Evolutionary conservation across 164 flowering plant species (phyloP).

Genomic region (Platanus orientalis): DNA sequence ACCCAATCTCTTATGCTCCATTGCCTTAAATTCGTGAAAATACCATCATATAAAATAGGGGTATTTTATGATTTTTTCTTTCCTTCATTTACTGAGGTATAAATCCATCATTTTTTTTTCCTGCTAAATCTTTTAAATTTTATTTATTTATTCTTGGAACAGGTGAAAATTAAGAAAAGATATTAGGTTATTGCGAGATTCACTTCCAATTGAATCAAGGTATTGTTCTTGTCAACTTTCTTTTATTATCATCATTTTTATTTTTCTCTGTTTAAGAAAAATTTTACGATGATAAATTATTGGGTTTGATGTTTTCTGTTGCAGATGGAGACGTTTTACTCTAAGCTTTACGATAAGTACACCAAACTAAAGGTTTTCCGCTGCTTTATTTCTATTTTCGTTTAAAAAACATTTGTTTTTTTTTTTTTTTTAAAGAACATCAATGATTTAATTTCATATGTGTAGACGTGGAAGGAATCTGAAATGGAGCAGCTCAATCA

Average conservation of each 20-base stretch:
- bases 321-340: conserved; percentile 58
- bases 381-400: not conserved
- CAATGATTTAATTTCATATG: not conserved
- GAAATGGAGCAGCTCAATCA: conserved; percentile 41
- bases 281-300: not conserved
- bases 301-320: conserved; percentile 9
- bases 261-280: not conserved
- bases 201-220: not conserved
- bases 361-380: conserved; percentile 42
- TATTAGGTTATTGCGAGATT: too few species aligned
- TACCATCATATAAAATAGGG: too few species aligned
- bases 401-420: not conserved
- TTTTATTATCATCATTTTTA: too few species aligned
- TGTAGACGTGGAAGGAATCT: conserved; percentile 35
- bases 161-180: too few species aligned
- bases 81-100: too few species aligned
- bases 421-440: not conserved
- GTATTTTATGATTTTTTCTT: too few species aligned
- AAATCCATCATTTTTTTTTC: too few species aligned
- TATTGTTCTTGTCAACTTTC: not conserved
- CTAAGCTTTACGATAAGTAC: conserved; percentile 61
- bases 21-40: too few species aligned
- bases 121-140: too few species aligned
- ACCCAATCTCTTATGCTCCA: too few species aligned
- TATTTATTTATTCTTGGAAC: too few species aligned